Evolutionary conservation across 2,329 filamentous ascomycete genomes (phyloP), one percentile per base, ranked within the genome.

Genomic region (Aspergillus nomiae): DNA sequence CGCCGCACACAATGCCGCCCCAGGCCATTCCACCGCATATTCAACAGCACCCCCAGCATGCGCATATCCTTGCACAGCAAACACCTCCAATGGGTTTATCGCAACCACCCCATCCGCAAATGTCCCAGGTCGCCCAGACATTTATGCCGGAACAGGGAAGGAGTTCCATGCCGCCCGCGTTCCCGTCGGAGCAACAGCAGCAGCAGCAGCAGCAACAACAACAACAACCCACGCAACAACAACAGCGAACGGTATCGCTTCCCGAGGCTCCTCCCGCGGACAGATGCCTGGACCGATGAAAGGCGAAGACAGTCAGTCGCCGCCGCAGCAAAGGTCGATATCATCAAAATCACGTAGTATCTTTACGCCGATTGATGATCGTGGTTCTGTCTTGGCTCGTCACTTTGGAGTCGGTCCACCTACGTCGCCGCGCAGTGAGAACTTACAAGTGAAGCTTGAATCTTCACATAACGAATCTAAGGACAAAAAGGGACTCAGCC

Each of bases 341-440:
- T 83, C 84, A 9, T 79, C 84, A 38, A 94, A 94, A 76, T 90
- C 90, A 26, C 90, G 94, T 74, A 97, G 94, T 76, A 98, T 99
- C 63, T 98, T 98, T 75, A 99, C 95, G 0, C 95, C 95, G 0
- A 96, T 99, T 66, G 95, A 98, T 71, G 94, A 97, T 75, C 93
- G 91, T 70, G 87, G 92, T 56, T 97, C 94, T 1, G 90, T 97
- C 63, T 80, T 97, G 50, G 92, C 92, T 14, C 92, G 94, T 67
- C 93, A 97, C 75, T 89, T 91, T 66, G 89, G 87, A 19, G 86
- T 91, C 68, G 84, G 87, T 11, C 83, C 86, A 3, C 87, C 88
- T 56, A 77, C 83, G 56, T 74, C 78, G 26, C 76, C 78, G 26
- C 80, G 79, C 62, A 76, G 73, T 53, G 83, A 86, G 51, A 72